Percentiles rank a stretch among this genome's conserved stretches.
Evolutionary conservation across 2,329 filamentous ascomycete genomes (phyloP).

Genomic region (Chalaropsis thielavioides): DNA sequence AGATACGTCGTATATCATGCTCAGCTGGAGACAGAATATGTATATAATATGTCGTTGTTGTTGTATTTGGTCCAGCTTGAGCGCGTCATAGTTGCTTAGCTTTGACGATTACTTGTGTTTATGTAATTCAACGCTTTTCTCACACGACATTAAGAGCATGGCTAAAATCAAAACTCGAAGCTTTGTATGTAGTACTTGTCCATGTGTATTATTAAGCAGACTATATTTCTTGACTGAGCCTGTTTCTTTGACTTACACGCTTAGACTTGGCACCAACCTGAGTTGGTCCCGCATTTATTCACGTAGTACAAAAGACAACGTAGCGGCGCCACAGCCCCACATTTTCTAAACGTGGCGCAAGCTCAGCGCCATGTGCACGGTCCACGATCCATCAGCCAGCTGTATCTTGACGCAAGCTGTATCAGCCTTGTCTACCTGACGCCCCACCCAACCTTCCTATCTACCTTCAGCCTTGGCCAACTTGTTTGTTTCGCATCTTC

Average conservation of each 20-base stretch:
- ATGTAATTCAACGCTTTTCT: not conserved
- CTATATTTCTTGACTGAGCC: no score
- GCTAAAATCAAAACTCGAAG: no score
- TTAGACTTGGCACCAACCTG: not conserved
- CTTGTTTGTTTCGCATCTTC: not conserved
- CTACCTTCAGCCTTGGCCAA: not conserved
- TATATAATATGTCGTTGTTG: no score
- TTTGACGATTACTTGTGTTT: not conserved
- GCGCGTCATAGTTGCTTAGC: not conserved
- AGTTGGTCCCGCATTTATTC: not conserved
- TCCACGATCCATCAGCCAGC: conserved; percentile 1
- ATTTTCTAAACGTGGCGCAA: not conserved
- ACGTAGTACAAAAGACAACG: not conserved
- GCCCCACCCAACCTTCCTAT: not conserved
- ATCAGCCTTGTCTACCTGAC: not conserved
- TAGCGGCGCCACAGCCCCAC: not conserved
- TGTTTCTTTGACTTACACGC: no score
- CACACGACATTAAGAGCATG: not conserved
- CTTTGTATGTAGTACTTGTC: no score
- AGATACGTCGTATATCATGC: not conserved
- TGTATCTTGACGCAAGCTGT: conserved; percentile 10
- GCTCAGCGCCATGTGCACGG: not conserved
- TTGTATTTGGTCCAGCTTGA: no score
- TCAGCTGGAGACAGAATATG: not conserved
- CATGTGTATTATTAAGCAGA: no score